These are phyloP conservation scores for Penicillium sp. DNA, from an alignment of 2,329 filamentous ascomycete species.

Conservation along the genomic window DNA sequence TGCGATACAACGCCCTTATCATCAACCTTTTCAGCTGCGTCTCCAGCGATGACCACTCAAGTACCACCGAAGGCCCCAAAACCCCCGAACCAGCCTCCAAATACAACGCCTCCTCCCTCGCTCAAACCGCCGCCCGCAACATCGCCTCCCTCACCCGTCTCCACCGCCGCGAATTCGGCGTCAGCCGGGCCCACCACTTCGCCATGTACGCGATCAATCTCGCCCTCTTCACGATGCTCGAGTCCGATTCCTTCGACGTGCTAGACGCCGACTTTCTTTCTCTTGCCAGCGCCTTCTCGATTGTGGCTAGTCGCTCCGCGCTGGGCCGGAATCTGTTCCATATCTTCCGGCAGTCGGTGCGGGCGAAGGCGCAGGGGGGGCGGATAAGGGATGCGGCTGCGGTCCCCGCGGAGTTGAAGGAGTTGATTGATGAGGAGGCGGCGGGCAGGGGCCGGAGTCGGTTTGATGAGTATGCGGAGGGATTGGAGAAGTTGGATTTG, in stretches of 20 bases:
- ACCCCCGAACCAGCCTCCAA: slow-evolving; percentile 18
- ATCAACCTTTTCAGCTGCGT: slow-evolving; percentile 41
- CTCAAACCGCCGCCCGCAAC: slow-evolving; percentile 32
- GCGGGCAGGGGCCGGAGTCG: slow-evolving; percentile 16
- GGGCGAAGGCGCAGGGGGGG: slow-evolving; percentile 34
- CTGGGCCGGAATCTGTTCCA: slow-evolving; percentile 39
- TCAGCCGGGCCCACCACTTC: slow-evolving; percentile 40
- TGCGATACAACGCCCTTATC: slow-evolving; percentile 38
- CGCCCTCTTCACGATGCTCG: slow-evolving; percentile 39
- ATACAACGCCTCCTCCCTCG: slow-evolving; percentile 27
- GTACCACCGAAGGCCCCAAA: slow-evolving; percentile 23
- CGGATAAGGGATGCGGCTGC: slow-evolving; percentile 26
- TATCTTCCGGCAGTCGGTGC: slow-evolving; percentile 39
- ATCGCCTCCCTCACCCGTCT: slow-evolving; percentile 35
- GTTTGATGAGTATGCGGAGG: slow-evolving; percentile 37
- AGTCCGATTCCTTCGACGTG: slow-evolving; percentile 33
- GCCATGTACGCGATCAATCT: slow-evolving; percentile 43
- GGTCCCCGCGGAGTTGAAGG: slow-evolving; percentile 36
- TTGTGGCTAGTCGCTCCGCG: slow-evolving; percentile 37
- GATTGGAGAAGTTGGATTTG: slow-evolving; percentile 37
- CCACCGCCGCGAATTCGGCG: slow-evolving; percentile 37
- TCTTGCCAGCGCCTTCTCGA: slow-evolving; percentile 37
- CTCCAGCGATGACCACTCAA: slow-evolving; percentile 20
- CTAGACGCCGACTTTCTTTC: slow-evolving; percentile 39
- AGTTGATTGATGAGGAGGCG: slow-evolving; percentile 34